Conservation (phyloP, 2,329 filamentous ascomycete genomes). For the Trichoderma simmonsii region DNA sequence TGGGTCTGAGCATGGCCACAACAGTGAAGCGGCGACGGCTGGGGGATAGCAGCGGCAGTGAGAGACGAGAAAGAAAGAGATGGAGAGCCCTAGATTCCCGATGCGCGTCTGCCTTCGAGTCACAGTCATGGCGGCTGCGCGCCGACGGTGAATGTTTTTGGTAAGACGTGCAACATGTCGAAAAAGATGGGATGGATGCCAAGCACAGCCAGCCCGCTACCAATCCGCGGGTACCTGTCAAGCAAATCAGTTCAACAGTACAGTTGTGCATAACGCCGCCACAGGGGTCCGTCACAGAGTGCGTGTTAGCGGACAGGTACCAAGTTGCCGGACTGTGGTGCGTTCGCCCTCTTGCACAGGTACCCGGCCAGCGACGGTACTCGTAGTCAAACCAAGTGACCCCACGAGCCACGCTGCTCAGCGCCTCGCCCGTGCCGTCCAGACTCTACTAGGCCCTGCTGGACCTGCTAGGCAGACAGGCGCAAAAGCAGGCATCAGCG, state of each 20-base stretch:
- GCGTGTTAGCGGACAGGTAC: neutral
- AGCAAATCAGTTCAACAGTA: neutral
- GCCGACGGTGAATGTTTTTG: conserved; percentile 6
- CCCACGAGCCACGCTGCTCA: neutral
- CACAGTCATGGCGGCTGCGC: neutral
- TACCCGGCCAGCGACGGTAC: neutral
- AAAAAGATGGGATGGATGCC: neutral
- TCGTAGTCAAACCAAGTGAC: neutral
- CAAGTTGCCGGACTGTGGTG: neutral
- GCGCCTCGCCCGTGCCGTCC: neutral
- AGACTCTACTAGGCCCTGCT: neutral
- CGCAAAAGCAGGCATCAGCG: conserved; percentile 14
- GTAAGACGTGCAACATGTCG: neutral
- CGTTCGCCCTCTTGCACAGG: neutral
- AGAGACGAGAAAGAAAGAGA: neutral
- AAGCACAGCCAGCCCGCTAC: conserved; percentile 3
- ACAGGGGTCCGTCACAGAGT: neutral
- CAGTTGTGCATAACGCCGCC: neutral
- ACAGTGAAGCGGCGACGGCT: neutral
- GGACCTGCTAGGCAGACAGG: conserved; percentile 11
- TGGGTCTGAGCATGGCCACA: neutral
- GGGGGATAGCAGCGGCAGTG: neutral
- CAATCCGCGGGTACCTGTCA: neutral
- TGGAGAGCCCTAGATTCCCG: neutral
- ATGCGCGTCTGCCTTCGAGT: neutral